Base-by-base conservation (phyloP, 331 rosid genomes). In the Prunus yedoensis region DNA sequence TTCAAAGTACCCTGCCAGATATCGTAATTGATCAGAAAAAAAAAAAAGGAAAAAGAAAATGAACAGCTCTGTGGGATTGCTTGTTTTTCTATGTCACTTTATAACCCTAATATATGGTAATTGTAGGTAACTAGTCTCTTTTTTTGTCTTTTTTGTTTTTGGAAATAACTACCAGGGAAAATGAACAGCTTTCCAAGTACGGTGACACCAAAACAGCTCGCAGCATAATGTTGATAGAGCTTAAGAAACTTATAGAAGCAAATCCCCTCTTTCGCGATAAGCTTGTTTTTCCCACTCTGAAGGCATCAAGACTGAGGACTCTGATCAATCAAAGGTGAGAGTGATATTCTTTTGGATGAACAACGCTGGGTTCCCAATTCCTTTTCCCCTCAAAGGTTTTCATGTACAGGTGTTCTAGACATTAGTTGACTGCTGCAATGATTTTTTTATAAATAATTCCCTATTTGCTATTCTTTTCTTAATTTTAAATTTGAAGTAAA, bases 201-300 rank as follows among this genome's bases (percentile, higher is more conserved):
- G 97, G 96, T 68, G 96, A 93, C 81, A 91, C 94, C 70, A 88
- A 87, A 85, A 83, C 90, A 70, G 98, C 97, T 74, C 93, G 98
- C 32, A 78, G 92, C 71, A 89, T 89, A 50, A 91, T 93, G 97
- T 71, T 91, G 86, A 83, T 89, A 73, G 97, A 91, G 86, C 88
- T 93, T 73, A 93, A 84, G 85, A 93, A 89, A 66, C 91, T 93
- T 71, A 81, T 93, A 14, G 93, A 91, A 85, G 92, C 96, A 79
- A 91, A 93, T 72, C 98, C 96, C 35, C 96, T 88, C 54, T 85
- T 93, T 63, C 95, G 91, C 12, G 96, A 91, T 69, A 93, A 93
- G 82, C 92, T 91, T 77, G 54, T 78, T 65, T 91, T 93, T 83
- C 98, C 98, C 1, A 75, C 83, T 25, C 78, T 91, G 54, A 84